phyloP scores from a whole-genome alignment of 805 yeast genomes.

The Starmerella apis region DNA sequence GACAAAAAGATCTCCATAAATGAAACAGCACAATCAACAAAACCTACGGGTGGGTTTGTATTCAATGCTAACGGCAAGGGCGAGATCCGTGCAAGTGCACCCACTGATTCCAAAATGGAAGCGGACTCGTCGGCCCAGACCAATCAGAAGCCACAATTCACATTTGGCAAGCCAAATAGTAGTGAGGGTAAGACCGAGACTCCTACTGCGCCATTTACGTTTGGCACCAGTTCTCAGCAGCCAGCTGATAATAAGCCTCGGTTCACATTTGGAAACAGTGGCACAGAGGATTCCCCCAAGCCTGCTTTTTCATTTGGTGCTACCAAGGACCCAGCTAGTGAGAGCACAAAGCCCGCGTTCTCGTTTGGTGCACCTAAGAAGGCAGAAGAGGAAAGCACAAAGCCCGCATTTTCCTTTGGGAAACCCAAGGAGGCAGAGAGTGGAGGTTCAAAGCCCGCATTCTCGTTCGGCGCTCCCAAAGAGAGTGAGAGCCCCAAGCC shows the following conservation, averaged over 20 bases:
- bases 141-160: background rate
- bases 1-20: slow-evolving; percentile 19
- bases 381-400: background rate
- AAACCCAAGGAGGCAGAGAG: background rate
- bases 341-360: slow-evolving; percentile 18
- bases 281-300: background rate
- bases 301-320: slow-evolving; percentile 12
- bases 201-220: slow-evolving; percentile 12
- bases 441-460: slow-evolving; percentile 5
- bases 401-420: slow-evolving; percentile 18
- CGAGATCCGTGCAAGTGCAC: slow-evolving; percentile 15
- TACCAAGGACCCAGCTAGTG: slow-evolving; percentile 2
- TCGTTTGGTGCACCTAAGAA: slow-evolving; percentile 16
- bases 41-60: slow-evolving; percentile 19
- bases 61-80: slow-evolving; percentile 20
- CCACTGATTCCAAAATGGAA: background rate
- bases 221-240: slow-evolving; percentile 4
- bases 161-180: background rate
- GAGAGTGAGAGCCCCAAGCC: slow-evolving; percentile 13
- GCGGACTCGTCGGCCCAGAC: background rate
- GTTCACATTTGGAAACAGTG: slow-evolving; percentile 18
- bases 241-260: slow-evolving; percentile 15
- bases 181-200: slow-evolving; percentile 16
- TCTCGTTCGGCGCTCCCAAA: background rate
- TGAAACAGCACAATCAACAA: slow-evolving; percentile 2